Evolutionary conservation across 148 eudicot species (phyloP).

Genomic region (Camellia lanceoleosa): DNA sequence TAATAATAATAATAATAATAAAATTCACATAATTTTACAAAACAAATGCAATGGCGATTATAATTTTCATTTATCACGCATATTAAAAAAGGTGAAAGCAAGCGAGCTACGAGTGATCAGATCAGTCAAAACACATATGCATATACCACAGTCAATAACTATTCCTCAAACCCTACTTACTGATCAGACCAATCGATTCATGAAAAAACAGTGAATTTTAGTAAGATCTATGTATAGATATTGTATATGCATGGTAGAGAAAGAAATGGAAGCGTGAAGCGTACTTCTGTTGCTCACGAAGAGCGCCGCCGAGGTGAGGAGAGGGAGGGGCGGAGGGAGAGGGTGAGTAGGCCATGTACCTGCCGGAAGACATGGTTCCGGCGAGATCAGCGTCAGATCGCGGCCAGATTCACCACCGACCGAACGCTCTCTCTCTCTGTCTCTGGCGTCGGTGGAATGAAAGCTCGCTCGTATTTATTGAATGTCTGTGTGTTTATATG

Average conservation of each 20-base stretch:
- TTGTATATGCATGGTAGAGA: too few species aligned
- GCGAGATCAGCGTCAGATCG: constrained; percentile 28
- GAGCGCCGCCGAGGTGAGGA: constrained; percentile 67
- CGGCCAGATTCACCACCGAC: constrained; percentile 20
- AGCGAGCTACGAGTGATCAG: background rate
- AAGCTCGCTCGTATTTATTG: constrained; percentile 13
- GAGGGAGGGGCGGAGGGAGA: constrained; percentile 90
- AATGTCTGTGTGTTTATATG: background rate
- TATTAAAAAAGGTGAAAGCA: background rate
- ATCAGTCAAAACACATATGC: too few species aligned
- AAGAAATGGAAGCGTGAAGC: background rate
- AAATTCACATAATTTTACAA: background rate
- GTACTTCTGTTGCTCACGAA: constrained; percentile 80
- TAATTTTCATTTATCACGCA: background rate
- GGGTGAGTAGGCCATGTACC: constrained; percentile 97
- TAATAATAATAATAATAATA: background rate
- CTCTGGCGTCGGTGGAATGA: constrained; percentile 2
- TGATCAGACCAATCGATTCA: background rate
- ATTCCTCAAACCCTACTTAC: background rate
- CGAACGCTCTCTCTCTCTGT: constrained; percentile 8
- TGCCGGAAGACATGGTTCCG: constrained; percentile 79
- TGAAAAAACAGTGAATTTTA: background rate
- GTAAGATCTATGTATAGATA: constrained; percentile 20
- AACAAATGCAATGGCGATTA: background rate
- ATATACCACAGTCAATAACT: background rate